Conservation (phyloP, 257 asterid species). For the Solanum pinnatisectum region DNA sequence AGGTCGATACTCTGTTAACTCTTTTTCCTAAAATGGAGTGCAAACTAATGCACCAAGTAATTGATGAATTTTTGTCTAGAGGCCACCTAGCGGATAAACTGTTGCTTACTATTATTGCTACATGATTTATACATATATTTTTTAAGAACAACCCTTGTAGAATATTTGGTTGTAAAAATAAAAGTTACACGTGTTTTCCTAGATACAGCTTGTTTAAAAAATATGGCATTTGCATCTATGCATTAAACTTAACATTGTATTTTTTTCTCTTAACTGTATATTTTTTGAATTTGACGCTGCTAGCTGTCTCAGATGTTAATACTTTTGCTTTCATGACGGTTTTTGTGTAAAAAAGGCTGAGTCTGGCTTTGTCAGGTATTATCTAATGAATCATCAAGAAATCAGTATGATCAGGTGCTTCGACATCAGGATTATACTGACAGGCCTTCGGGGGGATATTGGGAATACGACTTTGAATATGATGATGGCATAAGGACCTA, state of each 20-base stretch:
- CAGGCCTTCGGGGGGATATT: constrained; percentile 26
- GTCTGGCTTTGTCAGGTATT: constrained; percentile 34
- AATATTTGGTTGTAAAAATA: background rate
- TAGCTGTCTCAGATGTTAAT: background rate
- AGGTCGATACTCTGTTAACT: background rate
- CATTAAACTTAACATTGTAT: background rate
- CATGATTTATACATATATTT: background rate
- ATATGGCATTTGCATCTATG: background rate
- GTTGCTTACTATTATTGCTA: background rate
- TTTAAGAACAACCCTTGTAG: background rate
- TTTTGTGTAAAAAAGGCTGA: background rate
- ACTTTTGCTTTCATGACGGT: background rate
- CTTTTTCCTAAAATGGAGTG: background rate
- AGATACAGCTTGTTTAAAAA: background rate
- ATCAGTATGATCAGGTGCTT: constrained; percentile 52
- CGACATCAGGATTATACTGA: constrained; percentile 22
- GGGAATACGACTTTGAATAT: constrained; percentile 35
- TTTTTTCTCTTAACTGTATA: background rate
- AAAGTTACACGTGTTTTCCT: background rate
- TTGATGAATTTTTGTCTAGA: background rate
- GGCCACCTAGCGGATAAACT: background rate
- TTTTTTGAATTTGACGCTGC: background rate
- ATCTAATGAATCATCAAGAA: constrained; percentile 51
- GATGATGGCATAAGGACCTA: constrained; percentile 43
- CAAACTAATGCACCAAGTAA: background rate